Base-by-base conservation (phyloP, 2,329 filamentous ascomycete genomes). In the Fusarium clavum region DNA sequence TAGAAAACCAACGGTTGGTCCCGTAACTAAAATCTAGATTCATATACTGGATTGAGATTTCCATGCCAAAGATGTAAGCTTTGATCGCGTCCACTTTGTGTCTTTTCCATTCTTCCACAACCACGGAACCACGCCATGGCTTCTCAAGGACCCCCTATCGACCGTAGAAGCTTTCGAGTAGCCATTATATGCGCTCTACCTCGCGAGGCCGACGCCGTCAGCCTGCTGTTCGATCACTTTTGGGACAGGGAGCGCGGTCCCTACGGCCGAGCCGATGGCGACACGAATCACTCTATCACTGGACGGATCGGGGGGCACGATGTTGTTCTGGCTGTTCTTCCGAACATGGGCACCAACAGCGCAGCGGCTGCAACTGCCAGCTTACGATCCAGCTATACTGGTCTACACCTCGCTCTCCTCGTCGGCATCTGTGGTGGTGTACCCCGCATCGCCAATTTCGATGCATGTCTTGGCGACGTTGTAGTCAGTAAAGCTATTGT, bases 401-500 rank as follows among this genome's bases (percentile, higher is more conserved):
- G n/a, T n/a, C n/a, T n/a, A n/a, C 20, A 51, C 2, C 3, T 51
- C 14, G 47, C 14, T 11, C 22, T 25, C 5, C 22, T 24, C 5
- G n/a, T 20, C 5, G 20, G 47, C 3, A 51, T 51, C 4, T 38
- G 30, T 11, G 57, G 61, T 2, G 61, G 25, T 0, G 46, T 38
- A 1, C 61, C 61, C 7, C 6, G 18, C 2, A 22, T 14, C 7
- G 32, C 18, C 4, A 8, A 27, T 2, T 7, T 5, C 0, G 11
- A 22, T 2, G 43, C 61, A 4, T 13, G 38, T 0, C 46, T 64
- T 1, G 57, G 61, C 16, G 57, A 64, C n/a, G 32, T 61, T 11
- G 41, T 64, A 8, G 18, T 61, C 2, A 57, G 51, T 6, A n/a
- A 24, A 12, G 61, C 46, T 3, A 52, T 61, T 6, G 24, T 61